Conservation (phyloP, 1,284 basidiomycete genomes). For the Ustilago curta region DNA sequence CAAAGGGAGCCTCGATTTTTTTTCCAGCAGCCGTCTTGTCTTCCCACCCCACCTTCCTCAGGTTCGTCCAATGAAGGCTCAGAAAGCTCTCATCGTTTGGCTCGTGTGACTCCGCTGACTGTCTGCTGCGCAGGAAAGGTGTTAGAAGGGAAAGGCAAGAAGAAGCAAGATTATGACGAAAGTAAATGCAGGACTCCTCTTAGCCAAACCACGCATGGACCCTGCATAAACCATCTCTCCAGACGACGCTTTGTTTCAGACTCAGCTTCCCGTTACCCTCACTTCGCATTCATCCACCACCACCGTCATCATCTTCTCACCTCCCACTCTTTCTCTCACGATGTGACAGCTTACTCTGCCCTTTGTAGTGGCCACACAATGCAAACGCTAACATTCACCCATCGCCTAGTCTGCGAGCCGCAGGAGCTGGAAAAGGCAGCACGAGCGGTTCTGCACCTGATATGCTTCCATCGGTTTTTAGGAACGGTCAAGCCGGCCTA, state of each 20-base stretch:
- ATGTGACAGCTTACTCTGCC: neutral
- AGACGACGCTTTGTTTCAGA: conserved; percentile 1
- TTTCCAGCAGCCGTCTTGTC: neutral
- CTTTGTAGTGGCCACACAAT: conserved; percentile 1
- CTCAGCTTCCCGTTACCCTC: conserved; percentile 1
- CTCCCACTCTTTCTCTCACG: neutral
- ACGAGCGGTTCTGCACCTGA: conserved; percentile 28
- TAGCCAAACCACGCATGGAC: conserved; percentile 9
- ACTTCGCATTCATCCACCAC: neutral
- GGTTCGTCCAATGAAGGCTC: neutral
- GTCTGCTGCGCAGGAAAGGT: neutral
- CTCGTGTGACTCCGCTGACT: neutral
- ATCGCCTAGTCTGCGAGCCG: conserved; percentile 5
- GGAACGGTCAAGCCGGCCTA: conserved; percentile 33
- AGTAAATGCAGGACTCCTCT: neutral
- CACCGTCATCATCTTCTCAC: conserved; percentile 4
- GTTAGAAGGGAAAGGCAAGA: neutral
- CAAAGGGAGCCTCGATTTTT: neutral
- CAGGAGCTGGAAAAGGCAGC: conserved; percentile 17
- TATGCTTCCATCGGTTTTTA: conserved; percentile 42
- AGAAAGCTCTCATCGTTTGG: neutral
- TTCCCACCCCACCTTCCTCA: conserved; percentile 4
- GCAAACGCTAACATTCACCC: conserved; percentile 14
- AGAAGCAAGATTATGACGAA: neutral
- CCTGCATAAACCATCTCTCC: conserved; percentile 9